Base-by-base conservation (phyloP, 495 filamentous ascomycete genomes). In the Penicillium antarcticum region DNA sequence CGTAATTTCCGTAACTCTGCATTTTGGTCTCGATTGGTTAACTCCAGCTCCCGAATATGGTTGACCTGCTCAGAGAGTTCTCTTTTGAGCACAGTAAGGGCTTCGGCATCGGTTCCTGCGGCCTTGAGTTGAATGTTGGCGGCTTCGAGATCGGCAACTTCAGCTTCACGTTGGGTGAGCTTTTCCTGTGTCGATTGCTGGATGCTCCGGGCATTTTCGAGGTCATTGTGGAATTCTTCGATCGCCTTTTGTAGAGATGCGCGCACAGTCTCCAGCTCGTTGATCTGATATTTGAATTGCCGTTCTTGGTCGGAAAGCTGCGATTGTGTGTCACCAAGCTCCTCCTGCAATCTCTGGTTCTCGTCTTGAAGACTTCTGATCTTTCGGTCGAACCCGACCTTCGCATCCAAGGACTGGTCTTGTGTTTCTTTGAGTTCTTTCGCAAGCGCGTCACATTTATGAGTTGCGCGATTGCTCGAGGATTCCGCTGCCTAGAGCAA, bases 31-130 rank as follows among this genome's bases (percentile, higher is more conserved):
- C 91, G 76, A 57, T 88, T 96, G 34, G 80, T 80, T 0, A 81
- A 74, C 66, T 97, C 95, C 13, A 97, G 71, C 23, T 81, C 86
- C 50, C 87, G 84, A 50, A 97, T 96, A 62, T 97, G 90, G 24
- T 78, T 79, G 19, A 97, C 88, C 59, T 97, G 94, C 36, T 97
- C 92, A 6, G 81, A 82, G 12, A 99, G 77, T 67, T 97, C 90
- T 55, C 87, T 82, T 66, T 89, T 90, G 37, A 97, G 83, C 42
- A 96, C 82, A 5, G 72, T 78, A 34, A 96, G 72, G 2, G 87
- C 89, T 56, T 96, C 91, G 0, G 83, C 81, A 68, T 97, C 94
- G 17, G 85, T 91, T 1, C 86, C 87, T 56, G 91, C 87, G 4
- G 91, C 87, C 61, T 89, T 96, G 10, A 92, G 70, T 31, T 82